phyloP scores from a whole-genome alignment of 768 basidiomycete species.

The Suillus bovinus region DNA sequence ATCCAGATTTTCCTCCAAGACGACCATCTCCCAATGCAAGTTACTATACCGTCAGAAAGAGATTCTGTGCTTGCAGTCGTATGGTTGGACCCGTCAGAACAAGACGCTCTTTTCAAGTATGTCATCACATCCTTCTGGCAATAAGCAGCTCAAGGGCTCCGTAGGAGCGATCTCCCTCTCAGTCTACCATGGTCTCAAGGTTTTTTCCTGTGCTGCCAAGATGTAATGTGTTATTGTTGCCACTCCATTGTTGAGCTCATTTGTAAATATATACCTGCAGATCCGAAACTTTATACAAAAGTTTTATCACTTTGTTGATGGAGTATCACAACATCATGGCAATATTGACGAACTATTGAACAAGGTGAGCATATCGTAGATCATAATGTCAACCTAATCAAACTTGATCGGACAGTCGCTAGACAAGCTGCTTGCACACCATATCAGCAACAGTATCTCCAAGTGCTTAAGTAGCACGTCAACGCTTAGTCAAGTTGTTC shows the following conservation, averaged over 20 bases:
- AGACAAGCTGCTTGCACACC: constrained; percentile 74
- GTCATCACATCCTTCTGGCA: constrained; percentile 11
- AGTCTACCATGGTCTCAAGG: constrained; percentile 93
- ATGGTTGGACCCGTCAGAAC: constrained; percentile 76
- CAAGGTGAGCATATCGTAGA: constrained; percentile 52
- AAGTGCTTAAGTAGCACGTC: constrained; percentile 72
- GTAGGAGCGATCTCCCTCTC: constrained; percentile 64
- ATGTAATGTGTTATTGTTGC: constrained; percentile 43
- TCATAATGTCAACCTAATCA: neutral
- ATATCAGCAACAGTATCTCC: constrained; percentile 75
- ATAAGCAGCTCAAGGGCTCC: constrained; percentile 8
- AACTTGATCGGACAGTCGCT: constrained; percentile 58
- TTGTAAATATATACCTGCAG: constrained; percentile 37
- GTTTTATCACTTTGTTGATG: constrained; percentile 96
- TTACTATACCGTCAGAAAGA: constrained; percentile 58
- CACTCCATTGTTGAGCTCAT: neutral
- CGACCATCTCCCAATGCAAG: constrained; percentile 87
- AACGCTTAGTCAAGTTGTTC: constrained; percentile 87
- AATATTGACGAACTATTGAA: constrained; percentile 90
- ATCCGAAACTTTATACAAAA: constrained; percentile 89
- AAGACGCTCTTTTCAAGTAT: constrained; percentile 57
- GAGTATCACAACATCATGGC: constrained; percentile 86
- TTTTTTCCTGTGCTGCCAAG: constrained; percentile 93
- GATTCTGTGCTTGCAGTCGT: constrained; percentile 77
- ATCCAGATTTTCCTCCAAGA: constrained; percentile 79